A percentile compares a stretch with the other conserved stretches of the same genome.
These are phyloP conservation scores for Trametes villosa DNA, from an alignment of 768 basidiomycete genomes.

Conservation along the genomic window DNA sequence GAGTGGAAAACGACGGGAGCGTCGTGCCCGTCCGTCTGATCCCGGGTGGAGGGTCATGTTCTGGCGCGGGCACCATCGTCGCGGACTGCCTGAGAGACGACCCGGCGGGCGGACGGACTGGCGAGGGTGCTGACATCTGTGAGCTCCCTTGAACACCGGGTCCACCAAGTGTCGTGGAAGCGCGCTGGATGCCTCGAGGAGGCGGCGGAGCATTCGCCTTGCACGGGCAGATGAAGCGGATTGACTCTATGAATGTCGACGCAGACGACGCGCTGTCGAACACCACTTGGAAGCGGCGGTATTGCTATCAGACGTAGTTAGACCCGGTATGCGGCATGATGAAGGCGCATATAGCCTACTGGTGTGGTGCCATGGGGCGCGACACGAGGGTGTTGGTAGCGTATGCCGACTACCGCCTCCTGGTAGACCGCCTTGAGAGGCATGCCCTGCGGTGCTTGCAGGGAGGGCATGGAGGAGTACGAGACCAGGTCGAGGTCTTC, in stretches of 20 bases:
- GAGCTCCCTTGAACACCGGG: neutral
- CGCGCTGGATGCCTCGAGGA: slow-evolving; percentile 10
- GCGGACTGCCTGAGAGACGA: neutral
- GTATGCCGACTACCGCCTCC: slow-evolving; percentile 72
- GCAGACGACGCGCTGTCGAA: slow-evolving; percentile 57
- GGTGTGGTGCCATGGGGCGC: slow-evolving; percentile 34
- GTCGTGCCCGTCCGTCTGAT: neutral
- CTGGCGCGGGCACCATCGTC: neutral
- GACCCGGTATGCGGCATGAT: slow-evolving; percentile 1
- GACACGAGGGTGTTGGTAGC: slow-evolving; percentile 62
- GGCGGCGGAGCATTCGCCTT: slow-evolving; percentile 53
- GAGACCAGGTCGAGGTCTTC: slow-evolving; percentile 78
- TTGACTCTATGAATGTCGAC: slow-evolving; percentile 60
- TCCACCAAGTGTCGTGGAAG: neutral
- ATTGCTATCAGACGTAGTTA: slow-evolving; percentile 48
- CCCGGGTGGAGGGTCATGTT: neutral
- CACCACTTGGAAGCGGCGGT: slow-evolving; percentile 78
- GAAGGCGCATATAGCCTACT: slow-evolving; percentile 29
- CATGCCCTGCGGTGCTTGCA: slow-evolving; percentile 51
- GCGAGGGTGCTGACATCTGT: neutral
- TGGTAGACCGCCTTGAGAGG: slow-evolving; percentile 85
- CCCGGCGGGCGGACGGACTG: neutral
- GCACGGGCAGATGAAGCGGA: slow-evolving; percentile 76
- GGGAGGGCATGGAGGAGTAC: slow-evolving; percentile 55
- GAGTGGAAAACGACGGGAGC: neutral